Evolutionary conservation across 345 rosid genomes (phyloP).

Genomic region (Populus deltoides): DNA sequence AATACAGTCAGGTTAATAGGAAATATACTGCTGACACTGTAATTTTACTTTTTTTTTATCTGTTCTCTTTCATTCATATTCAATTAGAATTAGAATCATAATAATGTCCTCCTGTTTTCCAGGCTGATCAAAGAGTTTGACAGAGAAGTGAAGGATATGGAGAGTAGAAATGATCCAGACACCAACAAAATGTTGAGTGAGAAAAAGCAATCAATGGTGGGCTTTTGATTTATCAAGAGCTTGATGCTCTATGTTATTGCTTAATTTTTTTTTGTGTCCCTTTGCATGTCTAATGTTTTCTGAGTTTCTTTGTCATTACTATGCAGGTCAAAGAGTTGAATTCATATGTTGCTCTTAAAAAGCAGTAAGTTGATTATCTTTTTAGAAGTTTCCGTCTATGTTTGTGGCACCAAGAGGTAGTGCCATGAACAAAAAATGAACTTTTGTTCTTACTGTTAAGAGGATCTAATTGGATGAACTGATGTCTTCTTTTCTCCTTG

Average conservation of each 20-base stretch:
- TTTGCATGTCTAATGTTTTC: constrained; percentile 12
- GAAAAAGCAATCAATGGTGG: constrained; percentile 82
- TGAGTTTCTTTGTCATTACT: constrained; percentile 19
- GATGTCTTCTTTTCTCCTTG: neutral
- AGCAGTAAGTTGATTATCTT: constrained; percentile 46
- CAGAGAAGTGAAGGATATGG: constrained; percentile 67
- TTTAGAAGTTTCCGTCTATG: constrained; percentile 1
- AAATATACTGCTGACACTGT: neutral
- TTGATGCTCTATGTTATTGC: neutral
- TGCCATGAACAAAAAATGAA: neutral
- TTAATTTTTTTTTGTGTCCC: neutral
- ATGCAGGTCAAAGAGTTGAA: constrained; percentile 77
- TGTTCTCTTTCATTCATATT: neutral
- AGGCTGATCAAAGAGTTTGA: constrained; percentile 97
- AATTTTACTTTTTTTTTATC: neutral
- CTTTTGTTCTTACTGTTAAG: neutral
- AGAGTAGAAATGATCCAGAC: constrained; percentile 55
- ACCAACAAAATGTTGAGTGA: constrained; percentile 71
- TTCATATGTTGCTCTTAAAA: constrained; percentile 76
- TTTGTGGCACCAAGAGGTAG: neutral
- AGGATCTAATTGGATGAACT: neutral
- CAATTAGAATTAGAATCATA: neutral
- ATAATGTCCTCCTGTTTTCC: constrained; percentile 22
- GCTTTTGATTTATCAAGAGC: neutral
- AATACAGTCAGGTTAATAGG: neutral